Evolutionary conservation across 2,329 filamentous ascomycete species (phyloP).

Genomic region (Ustilaginoidea virens): DNA sequence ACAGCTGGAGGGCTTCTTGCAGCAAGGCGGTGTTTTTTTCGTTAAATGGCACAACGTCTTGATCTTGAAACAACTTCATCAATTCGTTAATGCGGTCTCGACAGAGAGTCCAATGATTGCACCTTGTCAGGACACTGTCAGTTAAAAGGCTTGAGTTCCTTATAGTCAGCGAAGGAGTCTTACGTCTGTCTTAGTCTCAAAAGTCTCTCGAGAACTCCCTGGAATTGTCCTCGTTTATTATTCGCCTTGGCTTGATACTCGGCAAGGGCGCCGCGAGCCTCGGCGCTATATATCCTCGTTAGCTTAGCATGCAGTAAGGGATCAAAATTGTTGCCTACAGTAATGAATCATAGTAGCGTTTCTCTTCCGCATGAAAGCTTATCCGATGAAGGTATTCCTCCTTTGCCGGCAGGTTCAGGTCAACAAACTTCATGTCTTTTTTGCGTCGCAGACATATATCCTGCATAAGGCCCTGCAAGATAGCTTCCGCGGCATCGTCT

Average conservation of each 20-base stretch:
- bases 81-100: conserved; percentile 60
- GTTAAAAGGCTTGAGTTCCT: not conserved
- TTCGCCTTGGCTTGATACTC: conserved; percentile 35
- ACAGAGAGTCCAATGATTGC: conserved; percentile 78
- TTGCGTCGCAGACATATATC: conserved; percentile 66
- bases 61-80: conserved; percentile 49
- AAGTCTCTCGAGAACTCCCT: conserved; percentile 64
- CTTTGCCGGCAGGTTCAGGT: conserved; percentile 62
- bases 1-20: conserved; percentile 60
- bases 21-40: conserved; percentile 57
- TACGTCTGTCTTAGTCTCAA: conserved; percentile 65
- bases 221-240: conserved; percentile 42
- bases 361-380: conserved; percentile 57
- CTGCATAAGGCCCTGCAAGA: conserved; percentile 66
- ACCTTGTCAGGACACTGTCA: conserved; percentile 24
- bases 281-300: conserved; percentile 29
- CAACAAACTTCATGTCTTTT: conserved; percentile 81
- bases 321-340: conserved; percentile 29
- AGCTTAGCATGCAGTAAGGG: conserved; percentile 5
- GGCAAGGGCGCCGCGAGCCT: conserved; percentile 58
- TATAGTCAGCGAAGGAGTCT: conserved; percentile 6
- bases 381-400: conserved; percentile 66
- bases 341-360: conserved; percentile 62
- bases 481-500: conserved; percentile 38
- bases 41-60: conserved; percentile 53